Evolutionary conservation across 1,284 basidiomycete genomes (phyloP).

Genomic region (Sporisorium scitamineum): DNA sequence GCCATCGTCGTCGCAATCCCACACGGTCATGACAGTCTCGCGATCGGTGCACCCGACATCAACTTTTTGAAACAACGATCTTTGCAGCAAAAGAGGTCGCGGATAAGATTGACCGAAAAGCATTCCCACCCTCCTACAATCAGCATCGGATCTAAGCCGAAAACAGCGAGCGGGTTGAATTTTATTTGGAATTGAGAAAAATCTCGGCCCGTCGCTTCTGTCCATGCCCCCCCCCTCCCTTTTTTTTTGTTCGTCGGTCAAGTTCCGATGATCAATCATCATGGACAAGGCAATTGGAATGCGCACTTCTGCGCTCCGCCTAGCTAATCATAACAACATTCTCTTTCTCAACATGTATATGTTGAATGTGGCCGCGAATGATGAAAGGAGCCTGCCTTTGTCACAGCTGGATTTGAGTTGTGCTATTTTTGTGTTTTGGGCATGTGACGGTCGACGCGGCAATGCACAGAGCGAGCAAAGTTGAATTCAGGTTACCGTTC

Average conservation of each 20-base stretch:
- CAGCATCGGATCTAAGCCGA: slow-evolving; percentile 17
- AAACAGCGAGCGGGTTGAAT: neutral
- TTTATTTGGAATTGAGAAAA: neutral
- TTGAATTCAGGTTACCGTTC: too few relatives aligned
- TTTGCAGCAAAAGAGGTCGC: neutral
- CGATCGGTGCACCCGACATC: neutral
- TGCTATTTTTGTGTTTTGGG: too few relatives aligned
- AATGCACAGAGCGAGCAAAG: neutral
- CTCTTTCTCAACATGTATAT: too few relatives aligned
- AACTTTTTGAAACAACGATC: neutral
- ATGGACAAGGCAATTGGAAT: neutral
- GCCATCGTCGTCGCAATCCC: neutral
- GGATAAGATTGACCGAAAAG: slow-evolving; percentile 1
- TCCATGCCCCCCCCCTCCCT: neutral
- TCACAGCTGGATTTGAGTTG: too few relatives aligned
- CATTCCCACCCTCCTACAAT: neutral
- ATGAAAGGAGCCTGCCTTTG: too few relatives aligned
- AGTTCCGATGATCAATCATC: neutral
- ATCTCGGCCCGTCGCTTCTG: neutral
- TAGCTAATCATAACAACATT: too few relatives aligned
- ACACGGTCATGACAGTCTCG: neutral
- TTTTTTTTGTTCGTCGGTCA: neutral
- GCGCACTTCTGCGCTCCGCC: too few relatives aligned
- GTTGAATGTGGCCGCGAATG: too few relatives aligned
- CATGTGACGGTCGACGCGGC: neutral